Evolutionary conservation across 2,329 filamentous ascomycete species (phyloP).

Genomic region (Exophiala spinifera): DNA sequence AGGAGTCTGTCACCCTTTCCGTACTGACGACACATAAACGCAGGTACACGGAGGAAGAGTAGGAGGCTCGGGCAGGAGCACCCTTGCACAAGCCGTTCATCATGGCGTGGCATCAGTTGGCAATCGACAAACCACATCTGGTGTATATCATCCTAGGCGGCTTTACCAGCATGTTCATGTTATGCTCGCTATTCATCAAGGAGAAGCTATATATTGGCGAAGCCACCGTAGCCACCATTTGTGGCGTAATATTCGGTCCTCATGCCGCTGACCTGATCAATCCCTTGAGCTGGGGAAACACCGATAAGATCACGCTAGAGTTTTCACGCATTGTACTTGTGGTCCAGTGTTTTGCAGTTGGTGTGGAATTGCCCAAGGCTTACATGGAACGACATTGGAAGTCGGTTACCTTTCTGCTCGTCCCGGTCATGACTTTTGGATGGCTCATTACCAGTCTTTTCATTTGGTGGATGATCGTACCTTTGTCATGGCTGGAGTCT

Average conservation of each 20-base stretch:
- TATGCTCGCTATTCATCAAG: conserved; percentile 96
- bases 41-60: too few species aligned
- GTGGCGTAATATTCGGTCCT: conserved; percentile 68
- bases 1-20: conserved; percentile 24
- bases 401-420: conserved; percentile 79
- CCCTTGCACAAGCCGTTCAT: conserved; percentile 13
- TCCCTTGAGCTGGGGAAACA: conserved; percentile 61
- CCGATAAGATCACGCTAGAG: conserved; percentile 66
- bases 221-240: conserved; percentile 80
- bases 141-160: conserved; percentile 97
- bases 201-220: conserved; percentile 98
- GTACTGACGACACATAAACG: conserved; percentile 4
- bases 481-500: conserved; percentile 84
- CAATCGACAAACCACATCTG: conserved; percentile 89
- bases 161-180: conserved; percentile 97
- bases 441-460: conserved; percentile 82
- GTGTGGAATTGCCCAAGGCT: conserved; percentile 64
- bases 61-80: not conserved
- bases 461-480: conserved; percentile 83
- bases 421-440: conserved; percentile 96
- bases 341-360: conserved; percentile 70
- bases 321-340: conserved; percentile 70
- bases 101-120: conserved; percentile 53
- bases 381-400: conserved; percentile 99
- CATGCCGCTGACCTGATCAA: conserved; percentile 64